Evolutionary conservation across 2,329 filamentous ascomycete species (phyloP), one percentile per base, ranked within the genome.

Genomic region (Diatrype stigma): DNA sequence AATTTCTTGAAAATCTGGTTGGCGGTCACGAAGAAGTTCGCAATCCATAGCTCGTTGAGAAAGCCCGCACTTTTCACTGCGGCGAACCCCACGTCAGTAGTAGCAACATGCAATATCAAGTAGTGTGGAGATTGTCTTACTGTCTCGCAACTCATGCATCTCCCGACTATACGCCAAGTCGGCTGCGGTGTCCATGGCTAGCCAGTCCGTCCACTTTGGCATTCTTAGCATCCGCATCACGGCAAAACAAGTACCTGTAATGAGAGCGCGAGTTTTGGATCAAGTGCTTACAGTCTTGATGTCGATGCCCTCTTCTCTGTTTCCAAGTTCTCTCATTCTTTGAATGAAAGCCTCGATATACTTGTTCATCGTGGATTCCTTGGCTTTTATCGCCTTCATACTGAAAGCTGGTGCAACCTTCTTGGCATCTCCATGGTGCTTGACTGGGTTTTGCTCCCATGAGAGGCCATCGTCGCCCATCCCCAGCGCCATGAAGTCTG

Each of bases 91-190:
- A 44, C 37, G 23, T 51, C 32, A 51, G 30, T 21, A 17, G 21
- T n/a, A 14, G 16, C n/a, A 37, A 42, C 10, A 42, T 19, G n/a
- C 6, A 19, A 42, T 21, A n/a, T 12, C 38, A 21, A 19, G 38
- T 19, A 19, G 17, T 21, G 11, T 22, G n/a, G 6, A 22, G 17
- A 19, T 11, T 45, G 37, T 10, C 56, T 51, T 54, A 59, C 60
- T 53, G 17, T 62, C 53, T 52, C 46, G 48, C 12, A 63, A 19
- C 3, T 59, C 52, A 46, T 52, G 30, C 42, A 54, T 46, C 22
- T 61, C 52, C 8, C 50, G 55, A 5, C 53, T 52, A 26, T 57
- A 63, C n/a, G 55, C 50, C 48, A 62, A 42, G 16, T 62, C 57
- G 8, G 54, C 60, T 17, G 61, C 51, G 22, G 59, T 48, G 49